Evolutionary conservation across 1,284 basidiomycete species (phyloP).

Genomic region (Gomphus bonarii): DNA sequence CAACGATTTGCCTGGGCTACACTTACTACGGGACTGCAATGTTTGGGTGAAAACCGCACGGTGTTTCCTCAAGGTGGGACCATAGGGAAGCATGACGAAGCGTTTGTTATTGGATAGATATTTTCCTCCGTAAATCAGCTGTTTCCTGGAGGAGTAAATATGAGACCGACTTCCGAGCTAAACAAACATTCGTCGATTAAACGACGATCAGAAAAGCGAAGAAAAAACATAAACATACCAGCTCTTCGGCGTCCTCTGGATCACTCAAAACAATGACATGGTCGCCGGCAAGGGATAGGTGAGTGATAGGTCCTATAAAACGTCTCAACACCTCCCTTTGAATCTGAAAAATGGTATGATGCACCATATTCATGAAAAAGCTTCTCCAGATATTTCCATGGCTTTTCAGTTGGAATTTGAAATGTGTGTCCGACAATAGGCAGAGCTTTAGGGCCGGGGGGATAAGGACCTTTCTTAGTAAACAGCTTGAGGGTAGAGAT

Average conservation of each 20-base stretch:
- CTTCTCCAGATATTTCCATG: constrained; percentile 13
- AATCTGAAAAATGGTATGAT: neutral
- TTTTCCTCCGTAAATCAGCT: constrained; percentile 13
- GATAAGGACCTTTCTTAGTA: neutral
- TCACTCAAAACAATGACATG: constrained; percentile 11
- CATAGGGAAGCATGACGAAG: constrained; percentile 10
- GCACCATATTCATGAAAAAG: constrained; percentile 11
- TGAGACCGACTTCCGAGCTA: constrained; percentile 9
- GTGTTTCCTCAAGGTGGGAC: constrained; percentile 10
- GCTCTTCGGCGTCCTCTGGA: constrained; percentile 12
- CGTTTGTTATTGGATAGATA: constrained; percentile 12
- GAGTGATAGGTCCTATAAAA: constrained; percentile 10
- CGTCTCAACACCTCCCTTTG: neutral
- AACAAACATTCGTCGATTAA: neutral
- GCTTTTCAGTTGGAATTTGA: constrained; percentile 8
- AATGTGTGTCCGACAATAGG: constrained; percentile 11
- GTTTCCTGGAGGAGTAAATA: constrained; percentile 14
- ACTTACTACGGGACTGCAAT: constrained; percentile 8
- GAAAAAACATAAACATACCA: constrained; percentile 3
- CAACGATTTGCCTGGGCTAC: neutral
- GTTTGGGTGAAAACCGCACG: constrained; percentile 14
- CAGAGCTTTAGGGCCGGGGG: constrained; percentile 5
- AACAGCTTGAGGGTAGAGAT: neutral
- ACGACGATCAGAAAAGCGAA: neutral
- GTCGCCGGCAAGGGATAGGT: constrained; percentile 11